Conservation (phyloP, 2,329 filamentous ascomycete species). For the Talaromyces sp. region DNA sequence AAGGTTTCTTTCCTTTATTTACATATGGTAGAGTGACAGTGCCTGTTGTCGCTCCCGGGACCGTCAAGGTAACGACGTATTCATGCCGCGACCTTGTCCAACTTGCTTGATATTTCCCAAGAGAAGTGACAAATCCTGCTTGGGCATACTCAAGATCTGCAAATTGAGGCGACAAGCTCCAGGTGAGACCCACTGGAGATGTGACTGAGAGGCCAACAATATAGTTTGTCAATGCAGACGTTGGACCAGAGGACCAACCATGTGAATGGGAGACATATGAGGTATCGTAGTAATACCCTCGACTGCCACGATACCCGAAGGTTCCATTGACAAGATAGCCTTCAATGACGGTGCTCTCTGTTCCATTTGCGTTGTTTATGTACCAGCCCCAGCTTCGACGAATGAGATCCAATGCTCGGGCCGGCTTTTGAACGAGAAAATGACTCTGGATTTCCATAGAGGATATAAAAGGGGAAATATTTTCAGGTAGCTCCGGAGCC, state of each 20-base stretch:
- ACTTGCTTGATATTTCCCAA: slow-evolving; percentile 44
- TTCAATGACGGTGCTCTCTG: slow-evolving; percentile 61
- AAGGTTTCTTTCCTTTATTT: slow-evolving; percentile 21
- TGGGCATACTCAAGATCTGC: slow-evolving; percentile 48
- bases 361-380: slow-evolving; percentile 59
- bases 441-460: slow-evolving; percentile 64
- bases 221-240: slow-evolving; percentile 48
- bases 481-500: slow-evolving; percentile 59
- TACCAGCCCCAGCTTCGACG: slow-evolving; percentile 65
- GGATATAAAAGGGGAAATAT: slow-evolving; percentile 62
- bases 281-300: slow-evolving; percentile 56
- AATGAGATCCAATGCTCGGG: slow-evolving; percentile 59
- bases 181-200: slow-evolving; percentile 43
- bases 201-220: slow-evolving; percentile 49
- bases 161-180: slow-evolving; percentile 49
- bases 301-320: slow-evolving; percentile 59
- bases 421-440: slow-evolving; percentile 50
- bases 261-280: slow-evolving; percentile 48
- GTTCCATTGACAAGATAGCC: slow-evolving; percentile 60
- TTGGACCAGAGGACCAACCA: slow-evolving; percentile 49
- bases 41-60: slow-evolving; percentile 17
- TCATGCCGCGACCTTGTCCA: slow-evolving; percentile 19
- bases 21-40: slow-evolving; percentile 28
- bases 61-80: slow-evolving; percentile 25
- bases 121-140: slow-evolving; percentile 50